These are phyloP conservation scores for Eutypa lata DNA, from an alignment of 2,329 filamentous ascomycete genomes.

Conservation along the genomic window DNA sequence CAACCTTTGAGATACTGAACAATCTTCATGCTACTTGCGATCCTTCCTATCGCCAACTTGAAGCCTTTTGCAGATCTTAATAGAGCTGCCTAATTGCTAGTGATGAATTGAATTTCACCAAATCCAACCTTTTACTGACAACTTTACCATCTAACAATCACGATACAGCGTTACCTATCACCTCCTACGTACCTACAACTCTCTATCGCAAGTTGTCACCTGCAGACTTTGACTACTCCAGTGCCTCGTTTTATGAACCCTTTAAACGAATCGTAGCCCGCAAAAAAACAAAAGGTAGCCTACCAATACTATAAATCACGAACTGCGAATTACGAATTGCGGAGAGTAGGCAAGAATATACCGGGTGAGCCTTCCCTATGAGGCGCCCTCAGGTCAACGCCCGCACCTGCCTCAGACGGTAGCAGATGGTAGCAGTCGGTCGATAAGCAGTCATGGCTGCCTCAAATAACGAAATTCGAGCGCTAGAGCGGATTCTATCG, in stretches of 20 bases:
- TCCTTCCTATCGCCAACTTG: too few species aligned
- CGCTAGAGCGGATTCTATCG: slow-evolving; percentile 42
- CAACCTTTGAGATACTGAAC: background rate
- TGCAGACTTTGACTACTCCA: too few species aligned
- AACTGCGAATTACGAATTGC: background rate
- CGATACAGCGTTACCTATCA: too few species aligned
- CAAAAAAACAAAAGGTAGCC: background rate
- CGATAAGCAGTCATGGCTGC: slow-evolving; percentile 18
- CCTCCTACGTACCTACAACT: too few species aligned
- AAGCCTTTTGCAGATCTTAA: too few species aligned
- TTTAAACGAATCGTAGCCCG: background rate
- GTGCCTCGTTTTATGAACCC: too few species aligned
- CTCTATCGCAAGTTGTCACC: too few species aligned
- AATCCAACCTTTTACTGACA: too few species aligned
- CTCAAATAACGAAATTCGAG: slow-evolving; percentile 37
- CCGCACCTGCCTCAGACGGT: slow-evolving; percentile 20
- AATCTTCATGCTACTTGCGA: too few species aligned
- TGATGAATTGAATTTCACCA: too few species aligned
- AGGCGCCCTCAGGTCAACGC: slow-evolving; percentile 14
- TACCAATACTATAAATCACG: background rate
- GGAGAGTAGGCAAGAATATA: background rate
- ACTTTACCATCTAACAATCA: too few species aligned
- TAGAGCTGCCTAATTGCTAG: too few species aligned
- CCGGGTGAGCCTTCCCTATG: slow-evolving; percentile 23
- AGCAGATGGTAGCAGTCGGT: slow-evolving; percentile 9